phyloP scores from a whole-genome alignment of 371 early-diverging fungal genomes.

The Circinella umbellata region DNA sequence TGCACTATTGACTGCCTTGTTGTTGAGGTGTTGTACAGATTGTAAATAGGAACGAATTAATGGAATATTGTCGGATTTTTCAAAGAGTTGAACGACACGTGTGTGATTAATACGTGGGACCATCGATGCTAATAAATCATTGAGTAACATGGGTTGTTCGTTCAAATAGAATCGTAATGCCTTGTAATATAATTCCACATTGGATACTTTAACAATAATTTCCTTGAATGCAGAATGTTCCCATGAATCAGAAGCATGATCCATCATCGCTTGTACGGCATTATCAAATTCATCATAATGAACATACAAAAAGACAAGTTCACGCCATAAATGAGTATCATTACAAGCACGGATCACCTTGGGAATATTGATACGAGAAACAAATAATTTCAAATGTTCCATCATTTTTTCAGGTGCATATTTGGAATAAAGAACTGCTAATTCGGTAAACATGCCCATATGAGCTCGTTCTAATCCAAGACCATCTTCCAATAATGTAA shows the following conservation, averaged over 20 bases:
- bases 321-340: constrained; percentile 93
- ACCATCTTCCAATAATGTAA: constrained; percentile 89
- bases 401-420: constrained; percentile 93
- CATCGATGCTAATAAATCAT: constrained; percentile 87
- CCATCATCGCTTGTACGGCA: constrained; percentile 93
- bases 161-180: constrained; percentile 95
- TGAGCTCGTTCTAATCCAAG: constrained; percentile 96
- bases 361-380: constrained; percentile 96
- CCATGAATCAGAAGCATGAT: constrained; percentile 90
- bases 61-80: constrained; percentile 95
- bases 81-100: constrained; percentile 94
- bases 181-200: constrained; percentile 96
- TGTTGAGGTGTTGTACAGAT: constrained; percentile 90
- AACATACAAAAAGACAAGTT: constrained; percentile 95
- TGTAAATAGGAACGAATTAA: constrained; percentile 93
- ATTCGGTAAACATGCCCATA: constrained; percentile 99
- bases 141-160: constrained; percentile 92
- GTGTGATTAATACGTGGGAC: constrained; percentile 94
- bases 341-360: constrained; percentile 96
- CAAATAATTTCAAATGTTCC: constrained; percentile 96
- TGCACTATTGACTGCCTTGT: constrained; percentile 91
- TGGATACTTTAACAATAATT: constrained; percentile 93
- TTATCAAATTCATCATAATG: constrained; percentile 98
- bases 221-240: constrained; percentile 97
- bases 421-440: constrained; percentile 95